These are phyloP conservation scores for Asclepias syriaca DNA, from an alignment of 257 asterid species.

Conservation along the genomic window DNA sequence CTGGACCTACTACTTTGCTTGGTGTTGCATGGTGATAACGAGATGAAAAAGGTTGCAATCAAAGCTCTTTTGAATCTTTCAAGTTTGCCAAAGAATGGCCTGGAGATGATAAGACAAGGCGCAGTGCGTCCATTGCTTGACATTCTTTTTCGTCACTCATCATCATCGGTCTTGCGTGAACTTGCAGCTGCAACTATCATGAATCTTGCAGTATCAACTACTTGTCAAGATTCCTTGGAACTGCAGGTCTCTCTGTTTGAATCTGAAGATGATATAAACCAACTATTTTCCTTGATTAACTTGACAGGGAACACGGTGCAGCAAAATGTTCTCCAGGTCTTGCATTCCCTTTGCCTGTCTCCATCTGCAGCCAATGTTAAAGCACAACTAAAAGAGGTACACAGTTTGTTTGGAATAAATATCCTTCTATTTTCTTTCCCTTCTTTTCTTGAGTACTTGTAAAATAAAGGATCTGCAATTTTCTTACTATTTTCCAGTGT, in stretches of 20 bases:
- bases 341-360: conserved; percentile 52
- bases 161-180: conserved; percentile 39
- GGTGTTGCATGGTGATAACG: conserved; percentile 33
- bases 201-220: conserved; percentile 45
- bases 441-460: background rate
- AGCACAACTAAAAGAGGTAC: conserved; percentile 50
- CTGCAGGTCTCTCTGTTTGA: conserved; percentile 38
- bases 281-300: conserved; percentile 42
- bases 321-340: conserved; percentile 39
- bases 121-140: conserved; percentile 45
- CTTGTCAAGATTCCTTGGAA: conserved; percentile 31
- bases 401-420: background rate
- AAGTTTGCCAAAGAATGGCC: conserved; percentile 44
- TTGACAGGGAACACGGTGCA: conserved; percentile 38
- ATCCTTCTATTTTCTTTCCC: background rate
- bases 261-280: conserved; percentile 42
- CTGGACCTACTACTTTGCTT: conserved; percentile 41
- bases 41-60: conserved; percentile 41
- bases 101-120: conserved; percentile 53
- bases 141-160: conserved; percentile 44
- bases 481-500: conserved; percentile 34
- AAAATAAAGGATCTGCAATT: background rate
- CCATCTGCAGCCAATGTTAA: conserved; percentile 38
- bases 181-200: conserved; percentile 41
- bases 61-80: conserved; percentile 52